Percentiles rank a stretch among this genome's conserved stretches.
Evolutionary conservation across 2,329 filamentous ascomycete species (phyloP).

Genomic region (Fusarium tjaetaba): DNA sequence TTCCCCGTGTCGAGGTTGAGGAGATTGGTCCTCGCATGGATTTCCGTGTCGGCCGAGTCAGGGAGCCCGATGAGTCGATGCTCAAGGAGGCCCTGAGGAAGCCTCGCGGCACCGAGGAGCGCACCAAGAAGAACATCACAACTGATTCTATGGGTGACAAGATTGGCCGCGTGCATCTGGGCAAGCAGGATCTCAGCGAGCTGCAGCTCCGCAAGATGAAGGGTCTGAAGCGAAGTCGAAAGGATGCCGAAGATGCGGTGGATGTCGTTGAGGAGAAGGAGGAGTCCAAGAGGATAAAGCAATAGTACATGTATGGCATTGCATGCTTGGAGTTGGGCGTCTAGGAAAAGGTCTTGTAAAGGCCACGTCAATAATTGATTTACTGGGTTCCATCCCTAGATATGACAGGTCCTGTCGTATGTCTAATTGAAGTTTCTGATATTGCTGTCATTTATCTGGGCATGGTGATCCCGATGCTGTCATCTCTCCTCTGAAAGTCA

Average conservation of each 20-base stretch:
- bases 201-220: constrained; percentile 99
- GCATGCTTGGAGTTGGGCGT: constrained; percentile 47
- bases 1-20: constrained; percentile 92
- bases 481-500: background rate
- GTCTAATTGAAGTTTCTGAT: background rate
- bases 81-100: constrained; percentile 93
- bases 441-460: background rate
- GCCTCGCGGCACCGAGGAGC: constrained; percentile 77
- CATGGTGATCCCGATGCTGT: background rate
- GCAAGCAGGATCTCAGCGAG: constrained; percentile 85
- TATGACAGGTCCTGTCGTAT: background rate
- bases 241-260: constrained; percentile 61
- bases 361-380: constrained; percentile 45
- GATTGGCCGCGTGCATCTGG: constrained; percentile 90
- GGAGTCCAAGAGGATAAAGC: constrained; percentile 51
- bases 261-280: constrained; percentile 55
- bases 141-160: constrained; percentile 96
- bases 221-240: constrained; percentile 86
- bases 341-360: constrained; percentile 44
- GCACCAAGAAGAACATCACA: constrained; percentile 95
- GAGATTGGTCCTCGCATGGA: constrained; percentile 96
- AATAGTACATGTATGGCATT: constrained; percentile 41
- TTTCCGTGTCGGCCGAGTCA: constrained; percentile 83
- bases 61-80: constrained; percentile 79
- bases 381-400: constrained; percentile 22